phyloP scores from a whole-genome alignment of 164 flowering plant species.

The Kalanchoe fedtschenkoi region DNA sequence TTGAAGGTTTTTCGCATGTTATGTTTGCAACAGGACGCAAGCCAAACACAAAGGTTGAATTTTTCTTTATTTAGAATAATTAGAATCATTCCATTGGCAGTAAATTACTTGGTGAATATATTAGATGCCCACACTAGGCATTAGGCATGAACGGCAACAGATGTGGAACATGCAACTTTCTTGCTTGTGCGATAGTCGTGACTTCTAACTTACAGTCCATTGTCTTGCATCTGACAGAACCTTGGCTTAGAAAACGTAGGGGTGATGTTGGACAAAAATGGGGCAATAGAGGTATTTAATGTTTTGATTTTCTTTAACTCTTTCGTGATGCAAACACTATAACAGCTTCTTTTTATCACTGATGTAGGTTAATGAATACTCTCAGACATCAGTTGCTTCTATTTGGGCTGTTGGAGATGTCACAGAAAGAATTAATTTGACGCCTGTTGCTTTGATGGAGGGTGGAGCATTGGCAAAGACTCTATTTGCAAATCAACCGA shows the following conservation, averaged over 20 bases:
- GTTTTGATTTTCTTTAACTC: background rate
- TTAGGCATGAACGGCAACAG: background rate
- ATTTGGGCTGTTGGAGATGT: slow-evolving; percentile 99
- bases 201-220: background rate
- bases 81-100: background rate
- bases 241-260: slow-evolving; percentile 77
- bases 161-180: background rate
- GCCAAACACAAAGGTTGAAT: slow-evolving; percentile 82
- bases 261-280: slow-evolving; percentile 62
- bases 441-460: slow-evolving; percentile 99
- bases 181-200: background rate
- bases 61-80: background rate
- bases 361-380: slow-evolving; percentile 82
- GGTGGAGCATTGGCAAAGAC: slow-evolving; percentile 90
- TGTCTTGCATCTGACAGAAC: slow-evolving; percentile 35
- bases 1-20: slow-evolving; percentile 90
- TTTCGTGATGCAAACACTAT: background rate
- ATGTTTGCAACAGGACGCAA: slow-evolving; percentile 98
- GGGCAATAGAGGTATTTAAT: slow-evolving; percentile 68
- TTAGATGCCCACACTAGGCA: background rate
- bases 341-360: background rate
- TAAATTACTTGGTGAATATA: background rate
- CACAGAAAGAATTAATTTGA: slow-evolving; percentile 83
- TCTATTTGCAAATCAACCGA: slow-evolving; percentile 72
- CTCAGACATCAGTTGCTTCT: slow-evolving; percentile 82